Base-by-base conservation (phyloP, 345 rosid species). In the Camelina hispida region DNA sequence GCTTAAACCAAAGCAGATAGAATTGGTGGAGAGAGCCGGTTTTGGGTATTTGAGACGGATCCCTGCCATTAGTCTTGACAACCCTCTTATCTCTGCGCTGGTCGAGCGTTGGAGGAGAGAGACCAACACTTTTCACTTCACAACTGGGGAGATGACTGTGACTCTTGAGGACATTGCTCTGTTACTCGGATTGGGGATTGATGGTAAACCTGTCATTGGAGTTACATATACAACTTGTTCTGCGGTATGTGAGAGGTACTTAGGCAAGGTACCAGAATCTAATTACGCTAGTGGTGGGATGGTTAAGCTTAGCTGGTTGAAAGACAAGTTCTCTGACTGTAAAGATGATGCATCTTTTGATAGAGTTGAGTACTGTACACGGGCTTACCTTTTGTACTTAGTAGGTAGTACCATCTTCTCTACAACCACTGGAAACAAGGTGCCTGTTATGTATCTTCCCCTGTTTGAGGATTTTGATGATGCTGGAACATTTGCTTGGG, bases 21-120 rank as follows among this genome's bases (percentile, higher is more conserved):
- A 89, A 73, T 83, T 93, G 81, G 97, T 93, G 3, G 93, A 93
- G 54, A 86, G 78, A 82, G 94, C 96, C 52, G 98, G 98, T 70
- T 93, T 93, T 72, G 96, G 96, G 61, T 84, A 86, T 65, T 78
- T 93, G 72, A 84, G 96, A 80, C 81, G 84, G 78, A 93, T 93
- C 76, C 98, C 98, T 16, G 97, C 98, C 4, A 91, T 93, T 63
- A 91, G 98, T 80, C 82, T 93, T 56, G 97, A 93, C 64, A 93
- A 93, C 53, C 98, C 97, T 13, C 90, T 93, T 13, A 93, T 93
- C 54, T 93, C 98, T 17, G 96, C 97, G 0, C 72, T 93, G 74
- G 98, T 93, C 16, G 98, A 93, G 84, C 85, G 97, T 40, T 93
- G 98, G 98, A 89, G 97, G 76, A 89, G 87, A 82, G 98, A 93